phyloP scores from a whole-genome alignment of 2,329 filamentous ascomycete genomes.

The Microcyclospora pomicola region DNA sequence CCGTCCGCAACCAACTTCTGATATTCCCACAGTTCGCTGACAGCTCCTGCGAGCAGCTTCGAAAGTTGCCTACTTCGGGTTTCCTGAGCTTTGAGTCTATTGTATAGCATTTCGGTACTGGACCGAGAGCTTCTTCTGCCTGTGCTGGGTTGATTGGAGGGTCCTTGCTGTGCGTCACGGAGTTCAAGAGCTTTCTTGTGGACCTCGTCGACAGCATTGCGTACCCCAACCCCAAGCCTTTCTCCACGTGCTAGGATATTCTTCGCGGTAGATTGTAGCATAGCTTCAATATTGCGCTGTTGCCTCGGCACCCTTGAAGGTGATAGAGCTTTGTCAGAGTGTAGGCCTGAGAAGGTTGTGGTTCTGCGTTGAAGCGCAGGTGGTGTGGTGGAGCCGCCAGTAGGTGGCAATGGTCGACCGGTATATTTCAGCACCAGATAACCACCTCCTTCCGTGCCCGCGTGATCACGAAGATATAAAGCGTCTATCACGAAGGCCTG shows the following conservation, averaged over 20 bases:
- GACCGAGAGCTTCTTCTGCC: neutral
- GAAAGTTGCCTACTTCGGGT: slow-evolving; percentile 53
- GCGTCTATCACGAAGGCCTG: slow-evolving; percentile 79
- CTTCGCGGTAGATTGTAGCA: slow-evolving; percentile 65
- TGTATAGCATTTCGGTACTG: slow-evolving; percentile 1
- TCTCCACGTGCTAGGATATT: slow-evolving; percentile 60
- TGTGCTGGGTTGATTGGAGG: slow-evolving; percentile 15
- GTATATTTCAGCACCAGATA: slow-evolving; percentile 60
- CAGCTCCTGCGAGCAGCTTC: slow-evolving; percentile 52
- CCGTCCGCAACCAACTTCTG: slow-evolving; percentile 35
- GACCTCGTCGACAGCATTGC: slow-evolving; percentile 70
- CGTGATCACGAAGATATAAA: slow-evolving; percentile 54
- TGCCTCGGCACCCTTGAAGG: neutral
- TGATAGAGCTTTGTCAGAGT: slow-evolving; percentile 3
- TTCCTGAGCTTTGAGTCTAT: slow-evolving; percentile 40
- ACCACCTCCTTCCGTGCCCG: slow-evolving; percentile 47
- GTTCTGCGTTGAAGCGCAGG: slow-evolving; percentile 22
- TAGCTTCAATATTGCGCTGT: slow-evolving; percentile 46
- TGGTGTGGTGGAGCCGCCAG: slow-evolving; percentile 18
- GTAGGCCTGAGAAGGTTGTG: slow-evolving; percentile 19
- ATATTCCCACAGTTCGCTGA: slow-evolving; percentile 48
- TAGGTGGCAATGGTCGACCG: slow-evolving; percentile 24
- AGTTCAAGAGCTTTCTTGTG: slow-evolving; percentile 59
- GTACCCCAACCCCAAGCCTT: slow-evolving; percentile 64
- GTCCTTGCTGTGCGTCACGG: slow-evolving; percentile 32